Conservation (phyloP, 2,329 filamentous ascomycete species). For the Magnaporthales sp. region DNA sequence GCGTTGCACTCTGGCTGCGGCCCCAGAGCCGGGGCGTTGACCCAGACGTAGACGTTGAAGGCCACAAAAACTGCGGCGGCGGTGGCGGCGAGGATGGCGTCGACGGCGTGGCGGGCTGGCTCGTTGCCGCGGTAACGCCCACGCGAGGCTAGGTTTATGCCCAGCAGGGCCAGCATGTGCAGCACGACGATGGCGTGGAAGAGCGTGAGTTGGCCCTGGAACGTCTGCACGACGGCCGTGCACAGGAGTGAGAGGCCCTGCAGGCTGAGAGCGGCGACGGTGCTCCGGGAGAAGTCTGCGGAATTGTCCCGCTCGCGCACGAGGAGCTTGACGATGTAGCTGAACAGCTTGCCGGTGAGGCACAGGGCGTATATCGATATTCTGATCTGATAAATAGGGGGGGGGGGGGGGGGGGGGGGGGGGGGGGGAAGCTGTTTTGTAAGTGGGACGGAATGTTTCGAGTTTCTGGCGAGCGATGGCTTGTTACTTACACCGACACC, state of each 20-base stretch:
- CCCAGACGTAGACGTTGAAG: slow-evolving; percentile 11
- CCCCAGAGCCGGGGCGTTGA: slow-evolving; percentile 11
- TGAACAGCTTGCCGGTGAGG: slow-evolving; percentile 6
- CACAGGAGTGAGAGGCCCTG: slow-evolving; percentile 11
- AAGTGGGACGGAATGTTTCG: background rate
- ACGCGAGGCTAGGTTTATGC: slow-evolving; percentile 10
- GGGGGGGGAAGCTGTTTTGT: no score
- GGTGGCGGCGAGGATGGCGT: slow-evolving; percentile 4
- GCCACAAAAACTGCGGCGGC: slow-evolving; percentile 9
- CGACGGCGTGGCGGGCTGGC: background rate
- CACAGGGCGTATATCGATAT: slow-evolving; percentile 9
- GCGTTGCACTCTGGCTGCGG: slow-evolving; percentile 12
- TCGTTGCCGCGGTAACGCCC: slow-evolving; percentile 8
- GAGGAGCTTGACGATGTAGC: slow-evolving; percentile 3
- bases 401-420: no score
- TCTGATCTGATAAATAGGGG: slow-evolving; percentile 7
- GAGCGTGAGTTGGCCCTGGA: slow-evolving; percentile 8
- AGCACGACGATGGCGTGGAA: slow-evolving; percentile 10
- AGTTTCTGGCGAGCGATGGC: background rate
- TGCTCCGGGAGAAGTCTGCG: slow-evolving; percentile 7
- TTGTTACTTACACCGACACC: slow-evolving; percentile 6
- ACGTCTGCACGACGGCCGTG: slow-evolving; percentile 10
- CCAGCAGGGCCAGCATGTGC: slow-evolving; percentile 13
- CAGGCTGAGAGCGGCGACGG: slow-evolving; percentile 8
- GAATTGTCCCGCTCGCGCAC: slow-evolving; percentile 19